Evolutionary conservation across 1,284 basidiomycete species (phyloP), one percentile per base, ranked within the genome.

Genomic region (Cutaneotrichosporon mucoides): DNA sequence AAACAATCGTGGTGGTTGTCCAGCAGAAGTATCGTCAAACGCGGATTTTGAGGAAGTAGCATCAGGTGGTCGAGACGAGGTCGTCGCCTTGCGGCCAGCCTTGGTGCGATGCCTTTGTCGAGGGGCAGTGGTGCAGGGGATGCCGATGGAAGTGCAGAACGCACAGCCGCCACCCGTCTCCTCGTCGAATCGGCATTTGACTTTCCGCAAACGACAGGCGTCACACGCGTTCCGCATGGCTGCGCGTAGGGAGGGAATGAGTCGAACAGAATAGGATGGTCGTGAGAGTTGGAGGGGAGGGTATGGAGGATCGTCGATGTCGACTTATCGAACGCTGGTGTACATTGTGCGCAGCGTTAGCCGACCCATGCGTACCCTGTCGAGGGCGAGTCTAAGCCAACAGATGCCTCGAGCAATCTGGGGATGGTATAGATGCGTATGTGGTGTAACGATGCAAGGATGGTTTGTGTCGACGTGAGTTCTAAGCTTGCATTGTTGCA

Each of bases 91-190:
- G 5, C 38, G 35, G 5, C 57, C 44, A n/a, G 40, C 41, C 48
- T 54, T 59, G 16, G 47, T 42, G 6, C 59, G 49, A 7, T 48
- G 54, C 1, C 59, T 53, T 16, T 60, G 58, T 5, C 59, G 54
- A 7, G 45, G 34, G 1, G 54, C 38, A 13, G 48, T 55, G 13
- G 34, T 34, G 36, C 59, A 60, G 7, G 49, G 16, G 10, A 60
- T 56, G 34, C 55, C 54, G 45, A 60, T 52, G 9, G 59, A 60
- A 3, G 55, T 36, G 36, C 59, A 60, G 50, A 56, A 60, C 12
- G 12, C 45, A 9, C 59, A 60, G 0, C 52, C 15, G 7, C 6
- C 6, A 35, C 9, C n/a, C 13, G 15, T 33, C 9, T 15, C 34
- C 42, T 36, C 42, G 5, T 16, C 10, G 46, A 12, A 38, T 11